Evolutionary conservation across 1,284 basidiomycete species (phyloP), one percentile per base, ranked within the genome.

Genomic region (Ustilago hordei): DNA sequence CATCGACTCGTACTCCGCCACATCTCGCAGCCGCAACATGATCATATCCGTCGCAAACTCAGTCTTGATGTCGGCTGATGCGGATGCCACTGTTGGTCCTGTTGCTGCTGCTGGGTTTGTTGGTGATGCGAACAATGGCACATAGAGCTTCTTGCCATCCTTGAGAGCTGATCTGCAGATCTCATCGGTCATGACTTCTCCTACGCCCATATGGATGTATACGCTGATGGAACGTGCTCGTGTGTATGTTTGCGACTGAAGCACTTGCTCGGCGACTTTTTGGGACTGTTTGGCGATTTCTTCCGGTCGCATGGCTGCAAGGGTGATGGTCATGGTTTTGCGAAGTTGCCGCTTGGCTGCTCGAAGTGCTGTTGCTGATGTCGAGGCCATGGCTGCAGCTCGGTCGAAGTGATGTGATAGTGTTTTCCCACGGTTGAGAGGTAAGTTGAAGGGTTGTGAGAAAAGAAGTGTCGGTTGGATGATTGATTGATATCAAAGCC

Each of bases 171-270:
- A 75, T 31, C 78, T 67, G 60, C 87, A 86, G 48, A 88, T 79
- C 4, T 68, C 56, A 59, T 87, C 86, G 15, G 87, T 88, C 23
- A 78, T 67, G 15, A 87, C 75, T 55, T 88, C 87, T 13, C 81
- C 85, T 1, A 69, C 50, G 6, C 84, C 80, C 77, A 85, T 86
- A 50, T 84, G 86, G 47, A 87, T 80, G 74, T 87, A 88, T 53
- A 86, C 78, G 68, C 82, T 84, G 60, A 88, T 69, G 13, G 80
- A 69, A 0, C 56, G 35, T 6, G 87, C 85, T 3, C 55, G 45
- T 31, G 60, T 41, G 64, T 85, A 87, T 19, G 68, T 71, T 0
- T 84, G 78, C 15, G 86, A 85, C 28, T 60, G 31, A 50, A 87
- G 72, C 31, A 87, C 68, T 41, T 75, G 80, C 23, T 62, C 58